phyloP scores from a whole-genome alignment of 176 grass and related monocot genomes.

The Puya raimondii region DNA sequence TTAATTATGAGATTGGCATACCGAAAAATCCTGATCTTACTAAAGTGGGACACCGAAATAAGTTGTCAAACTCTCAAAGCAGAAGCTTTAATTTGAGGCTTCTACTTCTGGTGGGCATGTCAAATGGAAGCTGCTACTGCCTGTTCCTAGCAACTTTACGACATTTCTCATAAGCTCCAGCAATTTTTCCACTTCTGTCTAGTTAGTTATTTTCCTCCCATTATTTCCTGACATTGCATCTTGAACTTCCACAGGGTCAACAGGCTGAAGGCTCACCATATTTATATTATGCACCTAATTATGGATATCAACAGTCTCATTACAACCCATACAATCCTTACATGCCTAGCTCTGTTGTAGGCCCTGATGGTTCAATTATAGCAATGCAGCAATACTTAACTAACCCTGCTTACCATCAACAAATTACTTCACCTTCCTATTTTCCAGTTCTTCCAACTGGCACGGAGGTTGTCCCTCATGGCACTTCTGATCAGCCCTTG shows the following conservation, averaged over 20 bases:
- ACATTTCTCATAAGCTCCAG: too few species aligned
- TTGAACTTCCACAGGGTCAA: slow-evolving; percentile 19
- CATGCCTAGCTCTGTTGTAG: slow-evolving; percentile 27
- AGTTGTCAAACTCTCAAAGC: too few species aligned
- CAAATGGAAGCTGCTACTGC: too few species aligned
- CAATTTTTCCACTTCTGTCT: not conserved
- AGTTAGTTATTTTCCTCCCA: not conserved
- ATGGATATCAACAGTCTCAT: slow-evolving; percentile 45
- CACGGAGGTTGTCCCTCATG: slow-evolving; percentile 35
- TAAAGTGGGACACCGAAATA: too few species aligned
- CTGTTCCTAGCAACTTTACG: too few species aligned
- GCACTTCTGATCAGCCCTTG: slow-evolving; percentile 8
- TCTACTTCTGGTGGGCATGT: too few species aligned
- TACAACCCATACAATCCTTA: slow-evolving; percentile 54
- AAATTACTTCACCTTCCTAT: slow-evolving; percentile 39
- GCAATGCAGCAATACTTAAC: slow-evolving; percentile 36
- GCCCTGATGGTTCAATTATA: slow-evolving; percentile 34
- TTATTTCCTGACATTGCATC: not conserved
- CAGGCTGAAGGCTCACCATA: slow-evolving; percentile 48
- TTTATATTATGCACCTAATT: slow-evolving; percentile 54
- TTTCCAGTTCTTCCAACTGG: slow-evolving; percentile 43
- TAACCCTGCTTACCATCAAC: slow-evolving; percentile 41
- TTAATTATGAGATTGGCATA: too few species aligned
- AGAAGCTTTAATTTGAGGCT: too few species aligned
- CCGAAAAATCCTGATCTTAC: too few species aligned